Evolutionary conservation across 1,139 yeast species (phyloP).

Genomic region (Hemisphaericaspora xylanilytica): DNA sequence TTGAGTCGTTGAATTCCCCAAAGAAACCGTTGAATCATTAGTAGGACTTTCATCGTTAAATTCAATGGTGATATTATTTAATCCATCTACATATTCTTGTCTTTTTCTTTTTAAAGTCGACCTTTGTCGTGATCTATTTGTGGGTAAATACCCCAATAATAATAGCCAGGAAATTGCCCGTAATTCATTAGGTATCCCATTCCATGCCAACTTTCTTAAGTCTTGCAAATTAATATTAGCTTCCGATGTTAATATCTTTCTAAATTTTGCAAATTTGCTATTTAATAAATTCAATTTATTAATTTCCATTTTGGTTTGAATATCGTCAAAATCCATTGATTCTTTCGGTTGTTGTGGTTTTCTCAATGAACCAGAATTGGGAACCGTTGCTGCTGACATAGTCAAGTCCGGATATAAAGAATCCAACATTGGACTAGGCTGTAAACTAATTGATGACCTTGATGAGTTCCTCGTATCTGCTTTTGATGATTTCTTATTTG

Average conservation of each 20-base stretch:
- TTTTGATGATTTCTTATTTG: conserved; percentile 10
- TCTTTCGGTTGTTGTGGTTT: conserved; percentile 16
- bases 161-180: conserved; percentile 90
- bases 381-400: conserved; percentile 15
- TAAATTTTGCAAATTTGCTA: conserved; percentile 66
- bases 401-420: conserved; percentile 40
- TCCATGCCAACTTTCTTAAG: conserved; percentile 82
- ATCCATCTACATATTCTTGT: conserved; percentile 78
- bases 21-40: conserved; percentile 16
- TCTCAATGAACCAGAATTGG: not conserved
- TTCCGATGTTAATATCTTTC: conserved; percentile 56
- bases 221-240: conserved; percentile 59
- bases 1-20: conserved; percentile 17
- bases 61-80: conserved; percentile 39
- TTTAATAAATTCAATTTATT: conserved; percentile 58
- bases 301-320: conserved; percentile 41
- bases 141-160: conserved; percentile 83
- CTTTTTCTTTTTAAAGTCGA: conserved; percentile 74
- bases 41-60: conserved; percentile 42
- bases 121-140: conserved; percentile 73
- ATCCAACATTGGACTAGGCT: conserved; percentile 30
- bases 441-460: conserved; percentile 12
- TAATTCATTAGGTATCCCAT: conserved; percentile 82
- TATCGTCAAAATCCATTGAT: conserved; percentile 25
- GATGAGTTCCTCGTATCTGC: too few relatives aligned